phyloP scores from a whole-genome alignment of 2,329 filamentous ascomycete species.

The Truncatella angustata region DNA sequence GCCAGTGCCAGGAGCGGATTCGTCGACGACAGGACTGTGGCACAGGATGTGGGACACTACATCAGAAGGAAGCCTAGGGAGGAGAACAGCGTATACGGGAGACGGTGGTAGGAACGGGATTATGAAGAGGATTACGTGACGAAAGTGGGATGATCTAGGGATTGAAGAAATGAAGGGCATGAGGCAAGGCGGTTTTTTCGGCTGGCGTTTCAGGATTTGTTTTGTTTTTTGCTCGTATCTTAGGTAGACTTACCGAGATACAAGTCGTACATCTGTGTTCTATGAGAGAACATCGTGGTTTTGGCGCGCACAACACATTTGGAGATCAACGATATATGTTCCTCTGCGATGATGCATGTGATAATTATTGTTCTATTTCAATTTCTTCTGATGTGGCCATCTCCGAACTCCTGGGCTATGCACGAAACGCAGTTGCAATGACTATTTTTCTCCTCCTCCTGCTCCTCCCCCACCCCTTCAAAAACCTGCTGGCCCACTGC shows the following conservation, averaged over 20 bases:
- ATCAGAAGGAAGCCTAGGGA: constrained; percentile 20
- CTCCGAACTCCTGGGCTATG: not conserved
- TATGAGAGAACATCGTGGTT: too few relatives aligned
- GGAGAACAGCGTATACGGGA: constrained; percentile 39
- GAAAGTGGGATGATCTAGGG: not conserved
- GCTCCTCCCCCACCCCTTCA: not conserved
- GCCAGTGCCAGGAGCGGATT: constrained; percentile 31
- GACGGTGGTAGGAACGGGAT: constrained; percentile 33
- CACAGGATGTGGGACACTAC: not conserved
- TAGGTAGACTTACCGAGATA: too few relatives aligned
- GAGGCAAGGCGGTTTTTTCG: not conserved
- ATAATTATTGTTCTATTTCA: too few relatives aligned
- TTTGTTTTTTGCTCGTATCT: too few relatives aligned
- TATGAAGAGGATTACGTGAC: not conserved
- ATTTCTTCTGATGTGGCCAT: too few relatives aligned
- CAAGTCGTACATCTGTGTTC: too few relatives aligned
- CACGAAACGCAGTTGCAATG: not conserved
- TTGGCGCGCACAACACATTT: too few relatives aligned
- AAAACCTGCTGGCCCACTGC: not conserved
- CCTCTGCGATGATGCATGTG: too few relatives aligned
- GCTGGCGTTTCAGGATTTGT: too few relatives aligned
- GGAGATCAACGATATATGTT: too few relatives aligned
- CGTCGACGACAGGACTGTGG: too few relatives aligned
- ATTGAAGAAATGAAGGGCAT: not conserved
- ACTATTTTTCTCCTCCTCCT: not conserved